Percentiles rank a stretch among this genome's conserved stretches.
phyloP scores from a whole-genome alignment of 2,329 filamentous ascomycete genomes.

The Aspergillus sp. region DNA sequence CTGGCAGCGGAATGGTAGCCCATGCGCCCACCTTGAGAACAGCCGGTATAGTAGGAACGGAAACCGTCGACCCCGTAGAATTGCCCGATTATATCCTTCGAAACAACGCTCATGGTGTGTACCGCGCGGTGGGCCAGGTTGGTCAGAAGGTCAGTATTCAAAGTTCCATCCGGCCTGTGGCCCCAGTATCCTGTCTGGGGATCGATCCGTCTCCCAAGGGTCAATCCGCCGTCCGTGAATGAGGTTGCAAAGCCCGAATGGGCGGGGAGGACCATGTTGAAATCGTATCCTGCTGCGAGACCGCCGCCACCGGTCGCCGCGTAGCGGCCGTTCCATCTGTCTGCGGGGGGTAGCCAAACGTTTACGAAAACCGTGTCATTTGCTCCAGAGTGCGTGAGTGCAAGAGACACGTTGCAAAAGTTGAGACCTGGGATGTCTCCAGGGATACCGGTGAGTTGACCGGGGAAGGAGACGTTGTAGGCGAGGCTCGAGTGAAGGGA shows the following conservation, averaged over 20 bases:
- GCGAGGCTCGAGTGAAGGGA: neutral
- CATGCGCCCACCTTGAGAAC: slow-evolving; percentile 27
- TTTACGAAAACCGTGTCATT: neutral
- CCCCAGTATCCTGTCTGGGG: slow-evolving; percentile 3
- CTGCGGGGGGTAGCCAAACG: neutral
- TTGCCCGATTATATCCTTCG: slow-evolving; percentile 1
- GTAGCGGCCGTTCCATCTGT: neutral
- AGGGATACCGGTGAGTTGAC: neutral
- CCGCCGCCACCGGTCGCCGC: neutral
- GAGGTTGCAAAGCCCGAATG: neutral
- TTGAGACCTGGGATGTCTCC: neutral
- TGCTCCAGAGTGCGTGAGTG: neutral
- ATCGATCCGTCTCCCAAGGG: neutral
- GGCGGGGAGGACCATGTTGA: neutral
- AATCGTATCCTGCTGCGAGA: neutral
- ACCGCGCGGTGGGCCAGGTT: slow-evolving; percentile 10
- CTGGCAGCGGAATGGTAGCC: slow-evolving; percentile 24
- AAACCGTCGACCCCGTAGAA: slow-evolving; percentile 7
- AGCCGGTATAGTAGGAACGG: slow-evolving; percentile 20
- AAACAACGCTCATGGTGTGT: neutral
- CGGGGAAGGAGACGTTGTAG: neutral
- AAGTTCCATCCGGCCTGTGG: neutral
- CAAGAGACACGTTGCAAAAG: neutral
- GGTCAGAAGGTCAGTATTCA: slow-evolving; percentile 4
- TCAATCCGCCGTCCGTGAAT: slow-evolving; percentile 4